Conservation (phyloP, 73 alveolate species). For the Loxodes magnus region DNA sequence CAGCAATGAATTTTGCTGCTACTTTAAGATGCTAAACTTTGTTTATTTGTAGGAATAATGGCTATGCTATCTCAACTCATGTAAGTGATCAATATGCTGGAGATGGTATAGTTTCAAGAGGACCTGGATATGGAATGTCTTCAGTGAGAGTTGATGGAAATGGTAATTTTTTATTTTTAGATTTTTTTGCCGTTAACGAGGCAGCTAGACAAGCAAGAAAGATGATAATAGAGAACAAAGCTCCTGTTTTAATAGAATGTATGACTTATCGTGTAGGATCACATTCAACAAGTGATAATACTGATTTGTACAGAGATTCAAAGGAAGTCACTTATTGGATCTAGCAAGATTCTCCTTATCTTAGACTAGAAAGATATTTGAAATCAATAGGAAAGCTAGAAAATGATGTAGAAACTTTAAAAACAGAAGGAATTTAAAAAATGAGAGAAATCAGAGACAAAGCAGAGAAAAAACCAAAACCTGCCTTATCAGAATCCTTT, state of each 20-base stretch:
- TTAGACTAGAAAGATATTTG: conserved; percentile 29
- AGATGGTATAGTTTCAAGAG: conserved; percentile 88
- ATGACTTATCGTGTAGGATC: conserved; percentile 85
- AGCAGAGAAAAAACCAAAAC: conserved; percentile 29
- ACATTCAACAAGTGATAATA: conserved; percentile 83
- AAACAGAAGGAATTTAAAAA: conserved; percentile 43
- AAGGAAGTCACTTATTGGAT: conserved; percentile 16
- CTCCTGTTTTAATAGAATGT: conserved; percentile 82
- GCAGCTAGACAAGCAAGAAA: conserved; percentile 76
- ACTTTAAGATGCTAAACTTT: conserved; percentile 73
- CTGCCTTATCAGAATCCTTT: conserved; percentile 46
- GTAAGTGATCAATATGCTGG: conserved; percentile 85
- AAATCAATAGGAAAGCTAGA: conserved; percentile 35
- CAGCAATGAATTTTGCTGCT: conserved; percentile 93
- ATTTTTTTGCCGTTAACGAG: conserved; percentile 73
- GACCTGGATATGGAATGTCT: conserved; percentile 80
- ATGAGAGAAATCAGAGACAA: conserved; percentile 22
- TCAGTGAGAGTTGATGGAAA: conserved; percentile 89
- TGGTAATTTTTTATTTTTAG: too few relatives aligned
- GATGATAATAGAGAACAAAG: conserved; percentile 40
- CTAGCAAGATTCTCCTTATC: conserved; percentile 24
- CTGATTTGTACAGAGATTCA: conserved; percentile 22
- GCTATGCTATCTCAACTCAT: conserved; percentile 66
- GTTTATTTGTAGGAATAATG: conserved; percentile 83
- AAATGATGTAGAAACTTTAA: conserved; percentile 26